phyloP scores from a whole-genome alignment of 2,329 filamentous ascomycete genomes.

The Cladorrhinum sp. region DNA sequence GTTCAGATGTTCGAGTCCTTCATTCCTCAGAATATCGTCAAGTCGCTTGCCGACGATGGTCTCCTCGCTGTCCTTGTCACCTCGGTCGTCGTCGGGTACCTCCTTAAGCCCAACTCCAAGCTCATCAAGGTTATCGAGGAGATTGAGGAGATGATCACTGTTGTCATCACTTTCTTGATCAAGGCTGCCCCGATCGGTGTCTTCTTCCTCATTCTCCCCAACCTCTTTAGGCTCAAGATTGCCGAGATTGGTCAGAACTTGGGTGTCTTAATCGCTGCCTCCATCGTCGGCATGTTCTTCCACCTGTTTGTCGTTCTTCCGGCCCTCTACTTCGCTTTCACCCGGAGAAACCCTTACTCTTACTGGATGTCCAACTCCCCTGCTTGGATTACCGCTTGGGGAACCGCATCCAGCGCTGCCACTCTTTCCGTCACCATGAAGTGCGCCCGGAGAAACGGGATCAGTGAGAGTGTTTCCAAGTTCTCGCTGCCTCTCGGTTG shows the following conservation, averaged over 20 bases:
- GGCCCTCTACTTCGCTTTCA: constrained; percentile 40
- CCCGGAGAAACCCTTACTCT: constrained; percentile 45
- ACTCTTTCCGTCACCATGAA: constrained; percentile 50
- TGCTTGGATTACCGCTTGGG: constrained; percentile 55
- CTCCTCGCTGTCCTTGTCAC: constrained; percentile 22
- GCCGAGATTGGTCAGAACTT: constrained; percentile 47
- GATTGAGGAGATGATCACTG: constrained; percentile 41
- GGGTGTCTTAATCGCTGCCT: constrained; percentile 47
- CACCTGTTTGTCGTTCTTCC: constrained; percentile 41
- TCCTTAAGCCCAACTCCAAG: constrained; percentile 38
- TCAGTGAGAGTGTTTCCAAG: constrained; percentile 44
- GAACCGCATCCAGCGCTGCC: constrained; percentile 51
- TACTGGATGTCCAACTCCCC: constrained; percentile 48
- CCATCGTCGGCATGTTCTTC: constrained; percentile 28
- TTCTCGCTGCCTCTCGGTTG: constrained; percentile 48
- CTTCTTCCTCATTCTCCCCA: constrained; percentile 52
- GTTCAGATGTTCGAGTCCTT: constrained; percentile 49
- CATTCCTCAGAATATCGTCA: constrained; percentile 47
- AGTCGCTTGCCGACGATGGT: constrained; percentile 41
- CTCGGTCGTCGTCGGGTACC: constrained; percentile 18
- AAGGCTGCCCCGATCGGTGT: constrained; percentile 49
- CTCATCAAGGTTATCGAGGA: constrained; percentile 45
- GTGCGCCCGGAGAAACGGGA: constrained; percentile 37
- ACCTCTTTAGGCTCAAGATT: constrained; percentile 49
- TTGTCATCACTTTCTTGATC: constrained; percentile 41